Percentiles rank a stretch among this genome's conserved stretches.
Conservation (phyloP, 1,139 yeast genomes). For the Kurtzmaniella quercitrusa region DNA sequence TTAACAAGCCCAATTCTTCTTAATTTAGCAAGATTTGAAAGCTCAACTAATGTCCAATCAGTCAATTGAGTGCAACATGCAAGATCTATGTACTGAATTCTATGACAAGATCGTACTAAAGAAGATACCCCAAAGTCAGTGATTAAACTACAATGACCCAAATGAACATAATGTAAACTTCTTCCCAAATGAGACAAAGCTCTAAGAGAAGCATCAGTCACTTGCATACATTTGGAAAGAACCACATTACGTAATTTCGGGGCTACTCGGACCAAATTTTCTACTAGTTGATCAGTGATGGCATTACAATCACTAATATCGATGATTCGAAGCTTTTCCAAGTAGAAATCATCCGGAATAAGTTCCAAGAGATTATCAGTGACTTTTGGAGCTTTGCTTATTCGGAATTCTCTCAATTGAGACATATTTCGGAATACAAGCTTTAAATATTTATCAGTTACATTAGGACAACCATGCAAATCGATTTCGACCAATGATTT, state of each 20-base stretch:
- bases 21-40: conserved; percentile 73
- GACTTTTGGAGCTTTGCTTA: conserved; percentile 68
- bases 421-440: conserved; percentile 61
- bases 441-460: conserved; percentile 60
- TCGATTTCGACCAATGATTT: conserved; percentile 85
- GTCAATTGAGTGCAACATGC: conserved; percentile 93
- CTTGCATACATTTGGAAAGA: conserved; percentile 81
- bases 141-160: conserved; percentile 89
- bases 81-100: conserved; percentile 88
- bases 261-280: conserved; percentile 66
- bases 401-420: conserved; percentile 77
- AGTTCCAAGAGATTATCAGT: conserved; percentile 59
- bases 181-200: conserved; percentile 74
- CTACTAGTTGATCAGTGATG: conserved; percentile 77
- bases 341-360: conserved; percentile 38
- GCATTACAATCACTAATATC: conserved; percentile 85
- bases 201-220: conserved; percentile 78
- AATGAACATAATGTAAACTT: conserved; percentile 81
- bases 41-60: conserved; percentile 73
- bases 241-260: conserved; percentile 87
- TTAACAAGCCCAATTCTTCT: conserved; percentile 92
- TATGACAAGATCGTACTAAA: conserved; percentile 72
- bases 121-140: conserved; percentile 84
- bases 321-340: conserved; percentile 62
- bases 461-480: conserved; percentile 74